Percentiles rank a stretch among this genome's conserved stretches.
Conservation (phyloP, 2,329 filamentous ascomycete genomes). For the Zymoseptoria brevis region DNA sequence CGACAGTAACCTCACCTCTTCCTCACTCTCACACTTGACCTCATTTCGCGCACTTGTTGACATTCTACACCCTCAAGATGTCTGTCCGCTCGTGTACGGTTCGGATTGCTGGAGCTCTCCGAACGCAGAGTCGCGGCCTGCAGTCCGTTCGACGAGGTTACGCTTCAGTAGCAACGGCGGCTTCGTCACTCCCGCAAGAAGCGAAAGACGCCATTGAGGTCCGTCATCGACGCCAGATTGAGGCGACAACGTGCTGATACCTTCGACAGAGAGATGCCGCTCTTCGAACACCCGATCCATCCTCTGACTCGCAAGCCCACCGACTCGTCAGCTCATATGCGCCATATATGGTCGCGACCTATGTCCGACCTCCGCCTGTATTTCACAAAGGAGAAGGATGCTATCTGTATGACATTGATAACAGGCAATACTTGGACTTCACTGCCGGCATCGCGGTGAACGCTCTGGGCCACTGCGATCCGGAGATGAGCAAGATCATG, state of each 20-base stretch:
- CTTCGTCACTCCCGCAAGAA: slow-evolving; percentile 35
- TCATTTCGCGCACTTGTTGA: background rate
- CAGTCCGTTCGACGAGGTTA: slow-evolving; percentile 9
- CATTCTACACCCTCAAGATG: background rate
- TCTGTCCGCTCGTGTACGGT: slow-evolving; percentile 12
- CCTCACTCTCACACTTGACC: background rate
- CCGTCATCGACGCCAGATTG: background rate
- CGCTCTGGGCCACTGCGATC: slow-evolving; percentile 81
- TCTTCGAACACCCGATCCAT: slow-evolving; percentile 64
- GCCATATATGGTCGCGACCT: slow-evolving; percentile 92
- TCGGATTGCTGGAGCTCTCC: slow-evolving; percentile 19
- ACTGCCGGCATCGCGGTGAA: slow-evolving; percentile 96
- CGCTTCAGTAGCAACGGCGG: slow-evolving; percentile 33
- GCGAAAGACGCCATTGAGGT: slow-evolving; percentile 28
- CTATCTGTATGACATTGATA: slow-evolving; percentile 84
- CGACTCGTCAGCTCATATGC: slow-evolving; percentile 66
- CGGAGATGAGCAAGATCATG: slow-evolving; percentile 65
- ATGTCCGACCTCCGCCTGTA: slow-evolving; percentile 80
- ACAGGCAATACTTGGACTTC: slow-evolving; percentile 84
- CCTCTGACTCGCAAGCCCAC: slow-evolving; percentile 64
- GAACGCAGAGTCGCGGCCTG: slow-evolving; percentile 1
- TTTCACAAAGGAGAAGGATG: slow-evolving; percentile 83
- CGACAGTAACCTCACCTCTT: background rate
- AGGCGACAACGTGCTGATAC: slow-evolving; percentile 9
- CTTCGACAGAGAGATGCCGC: slow-evolving; percentile 38